Percentiles rank a stretch among this genome's conserved stretches.
Evolutionary conservation across 2,329 filamentous ascomycete species (phyloP).

Genomic region (Colletotrichum lindemuthianum): DNA sequence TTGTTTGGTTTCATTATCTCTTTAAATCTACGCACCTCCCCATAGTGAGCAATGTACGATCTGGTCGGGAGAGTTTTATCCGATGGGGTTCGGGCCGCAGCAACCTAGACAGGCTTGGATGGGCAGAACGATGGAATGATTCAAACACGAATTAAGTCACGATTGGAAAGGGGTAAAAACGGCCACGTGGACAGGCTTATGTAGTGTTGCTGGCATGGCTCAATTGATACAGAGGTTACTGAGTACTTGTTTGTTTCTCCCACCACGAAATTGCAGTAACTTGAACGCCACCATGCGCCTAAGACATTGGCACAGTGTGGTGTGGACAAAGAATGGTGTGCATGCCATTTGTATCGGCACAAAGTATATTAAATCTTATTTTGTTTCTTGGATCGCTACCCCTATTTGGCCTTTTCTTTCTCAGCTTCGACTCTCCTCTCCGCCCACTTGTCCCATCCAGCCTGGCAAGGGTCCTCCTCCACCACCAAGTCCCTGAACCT

Average conservation of each 20-base stretch:
- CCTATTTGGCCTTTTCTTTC: constrained; percentile 43
- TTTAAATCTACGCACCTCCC: constrained; percentile 2
- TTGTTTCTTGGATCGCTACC: neutral
- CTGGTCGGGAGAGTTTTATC: constrained; percentile 10
- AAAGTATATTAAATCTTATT: neutral
- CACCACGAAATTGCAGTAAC: too few relatives aligned
- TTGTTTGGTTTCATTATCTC: constrained; percentile 32
- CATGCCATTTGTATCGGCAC: too few relatives aligned
- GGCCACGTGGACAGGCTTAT: constrained; percentile 6
- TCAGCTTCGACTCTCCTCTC: constrained; percentile 52
- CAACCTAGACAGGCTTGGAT: neutral
- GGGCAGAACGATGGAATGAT: constrained; percentile 13
- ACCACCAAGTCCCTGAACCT: constrained; percentile 85
- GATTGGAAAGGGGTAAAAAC: neutral
- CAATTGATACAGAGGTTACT: constrained; percentile 22
- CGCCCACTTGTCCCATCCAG: constrained; percentile 95
- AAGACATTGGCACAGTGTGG: too few relatives aligned
- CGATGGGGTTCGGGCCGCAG: neutral
- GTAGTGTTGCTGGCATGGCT: constrained; percentile 7
- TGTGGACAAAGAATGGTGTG: too few relatives aligned
- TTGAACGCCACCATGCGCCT: too few relatives aligned
- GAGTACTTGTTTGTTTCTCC: too few relatives aligned
- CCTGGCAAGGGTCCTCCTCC: constrained; percentile 88
- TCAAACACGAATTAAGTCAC: too few relatives aligned
- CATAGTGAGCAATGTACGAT: constrained; percentile 18